Evolutionary conservation across 2,329 filamentous ascomycete genomes (phyloP), one percentile per base, ranked within the genome.

Genomic region (Furcasterigmium sp.): DNA sequence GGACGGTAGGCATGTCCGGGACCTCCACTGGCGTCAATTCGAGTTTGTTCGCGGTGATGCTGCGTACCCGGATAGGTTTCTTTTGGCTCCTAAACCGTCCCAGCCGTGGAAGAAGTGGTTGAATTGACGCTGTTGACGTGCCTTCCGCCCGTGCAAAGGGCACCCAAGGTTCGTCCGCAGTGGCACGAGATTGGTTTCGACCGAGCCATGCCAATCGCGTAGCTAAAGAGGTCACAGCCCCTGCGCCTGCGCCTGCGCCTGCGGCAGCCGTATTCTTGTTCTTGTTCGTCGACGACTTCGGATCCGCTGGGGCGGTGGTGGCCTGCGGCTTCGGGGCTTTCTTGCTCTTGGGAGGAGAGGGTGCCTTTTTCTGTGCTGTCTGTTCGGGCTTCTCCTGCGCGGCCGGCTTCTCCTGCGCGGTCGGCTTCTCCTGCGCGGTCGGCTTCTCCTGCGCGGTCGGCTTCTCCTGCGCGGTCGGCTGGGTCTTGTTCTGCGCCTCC

Each of bases 1-100:
- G 86, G 10, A 80, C 73, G 1, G 52, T 42, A 4, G 60, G 56
- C 9, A 60, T 55, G 34, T 63, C 56, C 9, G 50, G 42, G 23
- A 58, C 58, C 2, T 60, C 49, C 9, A 72, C 52, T 9, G 68
- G 60, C 5, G 20, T 42, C 19, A 66, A 45, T 2, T 47, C 19
- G 9, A 70, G 50, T 7, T 19, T 17, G 10, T 35, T 26, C 4
- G 46, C 34, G 10, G 18, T 26, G 3, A 47, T 37, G 4, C 7
- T 26, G n/a, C 43, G 26, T 2, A 50, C 44, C 15, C 38, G n/a
- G n/a, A n/a, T 34, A 23, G 39, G 32, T 17, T 36, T 36, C 10
- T 19, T 3, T 15, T 46, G 43, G 13, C 18, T 8, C 19, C 29
- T 28, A 30, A 8, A 21, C 10, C n/a, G 14, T 20, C 32, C 29